Evolutionary conservation across 306 rosid species (phyloP), one percentile per base, ranked within the genome.

Genomic region (Abrus pulchellus): DNA sequence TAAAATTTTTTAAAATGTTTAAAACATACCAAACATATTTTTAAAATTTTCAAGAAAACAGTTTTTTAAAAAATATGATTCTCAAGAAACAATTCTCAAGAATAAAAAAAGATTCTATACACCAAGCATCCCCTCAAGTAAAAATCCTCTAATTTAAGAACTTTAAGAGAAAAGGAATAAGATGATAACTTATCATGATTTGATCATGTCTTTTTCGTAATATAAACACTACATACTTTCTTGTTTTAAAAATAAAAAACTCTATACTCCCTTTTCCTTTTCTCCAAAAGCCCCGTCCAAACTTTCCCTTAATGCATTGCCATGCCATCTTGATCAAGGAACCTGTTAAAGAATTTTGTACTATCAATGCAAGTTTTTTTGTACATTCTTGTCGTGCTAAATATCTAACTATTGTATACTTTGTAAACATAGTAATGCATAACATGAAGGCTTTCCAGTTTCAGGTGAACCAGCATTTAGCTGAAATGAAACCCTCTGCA

Each of bases 371-470:
- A 49, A 57, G 10, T 10, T 38, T 53, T 41, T 52, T 30, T 13
- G 52, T 61, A 70, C 54, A 76, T 9, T 76, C 20, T 3, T 40
- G 44, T 40, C 66, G 48, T 41, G 13, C 9, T 64, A 14, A 8
- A 38, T 59, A 55, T 68, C 34, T 65, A 63, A 36, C 28, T 68
- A 76, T n/a, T 29, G 8, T 36, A 28, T 29, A 28, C 71, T 29
- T 38, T 59, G 4, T 75, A 65, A 69, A 62, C 45, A 69, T 28
- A 9, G 48, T 82, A 67, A 76, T 60, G 12, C 50, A 76, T 76
- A 56, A 70, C 5, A 50, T 64, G 53, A 79, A 84, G 63, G 80
- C 36, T 76, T 54, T 72, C 74, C n/a, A 72, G 69, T 66, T 71
- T 8, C 64, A 70, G 67, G 56, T 54, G 49, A 82, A 76, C 47